These are phyloP conservation scores for Phyllachora maydis DNA, from an alignment of 2,329 filamentous ascomycete species.

Conservation along the genomic window DNA sequence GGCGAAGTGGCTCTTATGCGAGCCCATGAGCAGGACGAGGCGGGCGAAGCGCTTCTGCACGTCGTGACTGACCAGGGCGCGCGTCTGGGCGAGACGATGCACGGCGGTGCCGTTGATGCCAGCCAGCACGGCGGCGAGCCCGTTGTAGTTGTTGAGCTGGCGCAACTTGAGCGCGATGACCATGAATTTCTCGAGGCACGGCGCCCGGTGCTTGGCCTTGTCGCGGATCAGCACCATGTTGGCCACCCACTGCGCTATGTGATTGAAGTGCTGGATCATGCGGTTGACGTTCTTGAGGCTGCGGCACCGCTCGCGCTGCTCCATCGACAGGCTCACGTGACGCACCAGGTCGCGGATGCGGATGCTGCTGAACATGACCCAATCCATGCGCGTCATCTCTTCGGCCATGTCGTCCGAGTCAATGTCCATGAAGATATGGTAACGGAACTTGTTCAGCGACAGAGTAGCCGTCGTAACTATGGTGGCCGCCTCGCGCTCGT, in stretches of 20 bases:
- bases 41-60: slow-evolving; percentile 72
- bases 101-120: slow-evolving; percentile 80
- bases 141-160: slow-evolving; percentile 92
- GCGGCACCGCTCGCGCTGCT: slow-evolving; percentile 54
- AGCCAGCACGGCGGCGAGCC: slow-evolving; percentile 79
- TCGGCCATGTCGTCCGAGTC: slow-evolving; percentile 70
- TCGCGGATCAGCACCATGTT: slow-evolving; percentile 77
- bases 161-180: slow-evolving; percentile 68
- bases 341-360: slow-evolving; percentile 82
- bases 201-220: slow-evolving; percentile 84
- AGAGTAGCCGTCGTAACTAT: slow-evolving; percentile 50
- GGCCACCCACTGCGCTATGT: slow-evolving; percentile 62
- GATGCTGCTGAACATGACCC: slow-evolving; percentile 95
- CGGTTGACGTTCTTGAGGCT: slow-evolving; percentile 74
- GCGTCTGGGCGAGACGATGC: slow-evolving; percentile 62
- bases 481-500: slow-evolving; percentile 55
- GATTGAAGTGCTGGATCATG: slow-evolving; percentile 87
- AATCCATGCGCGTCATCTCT: slow-evolving; percentile 89
- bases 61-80: slow-evolving; percentile 49
- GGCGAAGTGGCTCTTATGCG: slow-evolving; percentile 78
- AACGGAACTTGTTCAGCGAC: slow-evolving; percentile 65
- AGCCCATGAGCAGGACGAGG: slow-evolving; percentile 79
- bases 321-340: slow-evolving; percentile 57
- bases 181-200: slow-evolving; percentile 93
- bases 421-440: slow-evolving; percentile 76